These are phyloP conservation scores for Draba incana DNA, from an alignment of 345 rosid species.

Conservation along the genomic window DNA sequence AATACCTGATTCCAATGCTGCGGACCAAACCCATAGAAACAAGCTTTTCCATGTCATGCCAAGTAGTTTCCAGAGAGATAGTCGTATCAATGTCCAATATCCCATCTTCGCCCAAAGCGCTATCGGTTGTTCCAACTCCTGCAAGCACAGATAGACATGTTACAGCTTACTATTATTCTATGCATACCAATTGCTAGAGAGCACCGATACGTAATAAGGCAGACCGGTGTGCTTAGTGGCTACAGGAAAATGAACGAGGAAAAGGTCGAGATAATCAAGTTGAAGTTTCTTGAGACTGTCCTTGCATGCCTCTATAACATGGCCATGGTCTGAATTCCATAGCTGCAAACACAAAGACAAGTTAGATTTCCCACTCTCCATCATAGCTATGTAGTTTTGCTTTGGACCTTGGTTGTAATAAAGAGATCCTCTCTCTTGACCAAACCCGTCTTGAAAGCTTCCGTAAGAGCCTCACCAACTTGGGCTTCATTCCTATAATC, in stretches of 20 bases:
- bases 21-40: constrained; percentile 83
- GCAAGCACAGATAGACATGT: constrained; percentile 11
- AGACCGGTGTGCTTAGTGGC: constrained; percentile 84
- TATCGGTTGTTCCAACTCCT: constrained; percentile 78
- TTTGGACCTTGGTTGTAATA: constrained; percentile 73
- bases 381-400: not conserved
- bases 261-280: constrained; percentile 87
- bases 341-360: constrained; percentile 50
- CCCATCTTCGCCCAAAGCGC: constrained; percentile 77
- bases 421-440: constrained; percentile 87
- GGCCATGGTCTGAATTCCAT: constrained; percentile 97
- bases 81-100: constrained; percentile 81
- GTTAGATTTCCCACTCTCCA: too few species aligned
- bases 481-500: constrained; percentile 73
- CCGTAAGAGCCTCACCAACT: constrained; percentile 76
- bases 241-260: constrained; percentile 83
- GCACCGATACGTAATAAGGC: not conserved
- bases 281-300: constrained; percentile 86
- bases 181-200: constrained; percentile 1
- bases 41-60: constrained; percentile 92
- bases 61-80: constrained; percentile 77
- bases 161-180: not conserved
- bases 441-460: constrained; percentile 61
- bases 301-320: constrained; percentile 82
- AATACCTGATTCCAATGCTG: constrained; percentile 66